Base-by-base conservation (phyloP, 768 basidiomycete species). In the Collybia nuda region DNA sequence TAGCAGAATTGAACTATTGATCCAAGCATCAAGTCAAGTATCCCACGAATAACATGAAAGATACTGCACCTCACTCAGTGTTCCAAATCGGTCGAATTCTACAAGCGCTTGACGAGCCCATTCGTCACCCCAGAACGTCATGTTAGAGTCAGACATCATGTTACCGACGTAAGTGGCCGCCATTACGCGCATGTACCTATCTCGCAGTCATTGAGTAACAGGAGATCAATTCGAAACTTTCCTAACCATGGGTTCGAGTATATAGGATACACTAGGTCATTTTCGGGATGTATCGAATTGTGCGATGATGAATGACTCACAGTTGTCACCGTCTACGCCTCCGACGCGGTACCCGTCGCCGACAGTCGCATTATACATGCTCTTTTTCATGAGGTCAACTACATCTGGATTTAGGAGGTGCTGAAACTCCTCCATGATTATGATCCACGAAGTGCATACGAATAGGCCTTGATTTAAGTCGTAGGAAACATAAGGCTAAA, bases 161-260 rank as follows among this genome's bases (percentile, higher is more conserved):
- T 63, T 56, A 1, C 66, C 66, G 11, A 65, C 65, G 26, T 67
- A 67, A 1, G 66, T 66, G 17, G 65, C 60, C 2, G 65, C 53
- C 66, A 67, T 66, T 17, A 67, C 54, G 15, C 63, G 59, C 65
- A 67, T 66, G 46, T 64, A 66, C 66, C 64, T 65, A 21, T 32
- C 18, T 4, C 15, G 15, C 17, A 15, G 18, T 35, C 8, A 28
- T 26, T 23, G 11, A 23, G 7, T 11, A 23, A 12, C 22, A 37
- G 28, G 6, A 6, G 36, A 7, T 23, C 36, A 19, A 8, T 21
- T n/a, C 12, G 23, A 46, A 36, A 24, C 9, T 23, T n/a, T 2
- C 18, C 60, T 15, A 6, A 64, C 64, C 64, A 66, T 22, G 64
- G 64, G 40, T 66, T 66, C 32, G 59, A 62, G 41, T 66, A 66